Conservation (phyloP, 2,329 filamentous ascomycete species). For the Sordariomycetes sp. region DNA sequence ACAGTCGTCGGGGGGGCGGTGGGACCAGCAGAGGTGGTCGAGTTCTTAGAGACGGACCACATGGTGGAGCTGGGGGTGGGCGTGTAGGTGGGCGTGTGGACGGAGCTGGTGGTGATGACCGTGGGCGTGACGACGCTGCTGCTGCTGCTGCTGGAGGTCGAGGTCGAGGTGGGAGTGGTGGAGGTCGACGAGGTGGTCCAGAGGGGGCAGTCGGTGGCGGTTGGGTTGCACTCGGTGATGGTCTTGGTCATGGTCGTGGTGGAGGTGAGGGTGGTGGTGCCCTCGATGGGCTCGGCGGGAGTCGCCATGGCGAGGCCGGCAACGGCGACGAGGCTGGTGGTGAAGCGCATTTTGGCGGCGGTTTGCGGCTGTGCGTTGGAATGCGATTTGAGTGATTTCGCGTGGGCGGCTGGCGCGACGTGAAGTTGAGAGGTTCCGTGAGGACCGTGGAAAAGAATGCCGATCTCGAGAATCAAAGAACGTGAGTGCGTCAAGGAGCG, state of each 20-base stretch:
- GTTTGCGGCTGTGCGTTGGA: background rate
- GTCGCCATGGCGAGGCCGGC: background rate
- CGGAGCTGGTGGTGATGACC: constrained; percentile 16
- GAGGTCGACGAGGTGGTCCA: constrained; percentile 14
- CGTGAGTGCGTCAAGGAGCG: too few relatives aligned
- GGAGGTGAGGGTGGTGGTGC: constrained; percentile 17
- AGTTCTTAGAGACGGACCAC: background rate
- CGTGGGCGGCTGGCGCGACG: too few relatives aligned
- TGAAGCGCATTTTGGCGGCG: background rate
- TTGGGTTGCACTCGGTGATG: constrained; percentile 31
- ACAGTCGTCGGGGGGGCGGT: constrained; percentile 6
- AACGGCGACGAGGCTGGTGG: background rate
- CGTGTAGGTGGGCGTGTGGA: constrained; percentile 16
- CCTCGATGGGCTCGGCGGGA: constrained; percentile 13
- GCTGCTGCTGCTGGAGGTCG: constrained; percentile 5
- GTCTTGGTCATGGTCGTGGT: constrained; percentile 6
- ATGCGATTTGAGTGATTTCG: too few relatives aligned
- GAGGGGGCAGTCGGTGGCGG: constrained; percentile 32
- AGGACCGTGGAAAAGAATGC: too few relatives aligned
- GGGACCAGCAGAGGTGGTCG: constrained; percentile 12
- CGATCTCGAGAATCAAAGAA: too few relatives aligned
- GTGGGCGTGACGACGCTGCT: constrained; percentile 12
- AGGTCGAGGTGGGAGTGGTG: constrained; percentile 12
- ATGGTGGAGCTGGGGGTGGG: constrained; percentile 8
- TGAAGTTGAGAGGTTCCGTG: too few relatives aligned